Evolutionary conservation across 192 early-diverging fungal species (phyloP).

Genomic region (Mortierella antarctica): DNA sequence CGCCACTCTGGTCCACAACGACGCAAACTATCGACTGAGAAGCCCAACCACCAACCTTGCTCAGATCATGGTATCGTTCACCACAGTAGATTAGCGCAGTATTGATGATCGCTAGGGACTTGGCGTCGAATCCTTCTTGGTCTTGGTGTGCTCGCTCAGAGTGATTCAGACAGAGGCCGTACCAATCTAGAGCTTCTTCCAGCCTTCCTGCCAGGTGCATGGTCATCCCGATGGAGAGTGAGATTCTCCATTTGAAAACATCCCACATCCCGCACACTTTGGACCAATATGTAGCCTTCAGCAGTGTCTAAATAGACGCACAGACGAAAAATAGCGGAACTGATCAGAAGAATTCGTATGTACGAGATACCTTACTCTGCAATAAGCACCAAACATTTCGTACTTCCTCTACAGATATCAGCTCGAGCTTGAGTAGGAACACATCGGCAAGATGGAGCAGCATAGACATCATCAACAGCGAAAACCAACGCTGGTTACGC

Average conservation of each 20-base stretch:
- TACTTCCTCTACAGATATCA: conserved; percentile 38
- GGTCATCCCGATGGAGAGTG: conserved; percentile 32
- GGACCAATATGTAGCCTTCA: conserved; percentile 42
- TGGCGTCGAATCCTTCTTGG: conserved; percentile 43
- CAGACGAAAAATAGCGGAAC: not conserved
- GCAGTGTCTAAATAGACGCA: conserved; percentile 14
- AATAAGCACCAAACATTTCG: too few species aligned
- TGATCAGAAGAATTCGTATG: not conserved
- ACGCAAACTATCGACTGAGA: not conserved
- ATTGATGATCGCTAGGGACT: conserved; percentile 41
- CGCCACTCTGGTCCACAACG: too few species aligned
- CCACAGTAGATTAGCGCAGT: conserved; percentile 36
- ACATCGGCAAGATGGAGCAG: conserved; percentile 39
- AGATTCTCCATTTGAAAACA: conserved; percentile 30
- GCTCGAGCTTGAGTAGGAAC: conserved; percentile 36
- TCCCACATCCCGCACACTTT: conserved; percentile 29
- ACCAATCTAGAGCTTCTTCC: conserved; percentile 42
- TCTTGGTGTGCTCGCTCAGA: conserved; percentile 12
- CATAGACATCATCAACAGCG: conserved; percentile 43
- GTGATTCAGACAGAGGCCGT: conserved; percentile 36
- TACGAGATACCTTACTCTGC: not conserved
- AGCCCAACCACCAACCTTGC: conserved; percentile 12
- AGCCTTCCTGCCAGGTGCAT: conserved; percentile 40
- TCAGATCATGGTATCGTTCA: conserved; percentile 10
- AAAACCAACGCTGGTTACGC: conserved; percentile 43